phyloP scores from a whole-genome alignment of 768 basidiomycete species.

The Auricularia cornea region DNA sequence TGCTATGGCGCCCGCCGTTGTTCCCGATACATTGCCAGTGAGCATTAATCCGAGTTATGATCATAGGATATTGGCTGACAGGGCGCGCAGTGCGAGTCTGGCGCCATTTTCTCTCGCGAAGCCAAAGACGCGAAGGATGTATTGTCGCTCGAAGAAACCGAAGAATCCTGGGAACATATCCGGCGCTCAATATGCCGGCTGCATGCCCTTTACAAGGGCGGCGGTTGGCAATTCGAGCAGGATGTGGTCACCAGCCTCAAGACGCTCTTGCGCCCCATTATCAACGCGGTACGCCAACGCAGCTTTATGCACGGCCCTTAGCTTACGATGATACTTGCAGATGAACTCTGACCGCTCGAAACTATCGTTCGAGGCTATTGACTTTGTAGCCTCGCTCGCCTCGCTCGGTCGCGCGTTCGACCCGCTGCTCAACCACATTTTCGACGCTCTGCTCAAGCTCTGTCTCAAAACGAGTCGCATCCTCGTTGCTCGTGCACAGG shows the following conservation, averaged over 20 bases:
- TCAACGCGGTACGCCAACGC: slow-evolving; percentile 34
- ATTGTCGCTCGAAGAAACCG: slow-evolving; percentile 50
- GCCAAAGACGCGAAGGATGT: not conserved
- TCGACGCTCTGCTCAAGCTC: slow-evolving; percentile 59
- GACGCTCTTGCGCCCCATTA: slow-evolving; percentile 44
- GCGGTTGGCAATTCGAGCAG: slow-evolving; percentile 41
- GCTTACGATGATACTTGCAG: slow-evolving; percentile 2
- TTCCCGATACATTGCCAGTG: not conserved
- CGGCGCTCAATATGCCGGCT: slow-evolving; percentile 40
- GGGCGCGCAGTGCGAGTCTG: not conserved
- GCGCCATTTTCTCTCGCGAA: not conserved
- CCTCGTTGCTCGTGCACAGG: slow-evolving; percentile 54
- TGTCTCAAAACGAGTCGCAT: slow-evolving; percentile 76
- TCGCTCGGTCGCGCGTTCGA: slow-evolving; percentile 56
- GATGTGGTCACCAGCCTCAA: slow-evolving; percentile 47
- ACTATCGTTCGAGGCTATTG: slow-evolving; percentile 58
- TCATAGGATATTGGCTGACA: not conserved
- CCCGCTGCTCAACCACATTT: slow-evolving; percentile 52
- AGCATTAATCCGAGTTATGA: not conserved
- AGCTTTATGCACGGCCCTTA: not conserved
- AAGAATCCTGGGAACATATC: slow-evolving; percentile 75
- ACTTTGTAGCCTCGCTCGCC: slow-evolving; percentile 49
- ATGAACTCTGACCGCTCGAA: slow-evolving; percentile 63
- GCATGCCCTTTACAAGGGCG: slow-evolving; percentile 40
- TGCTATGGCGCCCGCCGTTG: not conserved